Evolutionary conservation across 495 filamentous ascomycete species (phyloP).

Genomic region (Rhizodiscina lignyota): DNA sequence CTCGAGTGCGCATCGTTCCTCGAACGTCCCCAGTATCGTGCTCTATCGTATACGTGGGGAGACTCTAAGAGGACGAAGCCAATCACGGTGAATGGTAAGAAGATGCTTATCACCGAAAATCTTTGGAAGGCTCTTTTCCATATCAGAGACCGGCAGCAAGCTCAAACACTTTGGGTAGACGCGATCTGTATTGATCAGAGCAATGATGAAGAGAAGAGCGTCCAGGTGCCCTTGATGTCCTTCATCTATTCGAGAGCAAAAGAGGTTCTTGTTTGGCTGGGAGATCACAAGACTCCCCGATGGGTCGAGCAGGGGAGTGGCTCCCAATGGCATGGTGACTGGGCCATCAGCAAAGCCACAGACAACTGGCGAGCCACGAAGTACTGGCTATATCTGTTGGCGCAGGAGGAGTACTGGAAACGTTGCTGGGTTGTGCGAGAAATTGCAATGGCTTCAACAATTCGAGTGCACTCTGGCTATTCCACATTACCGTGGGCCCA

Average conservation of each 20-base stretch:
- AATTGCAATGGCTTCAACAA: too few species aligned
- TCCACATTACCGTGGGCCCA: too few species aligned
- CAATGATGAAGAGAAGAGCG: slow-evolving; percentile 4
- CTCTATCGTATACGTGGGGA: background rate
- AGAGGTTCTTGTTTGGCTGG: slow-evolving; percentile 4
- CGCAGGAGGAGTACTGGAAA: too few species aligned
- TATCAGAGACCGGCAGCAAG: background rate
- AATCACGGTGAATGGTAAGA: slow-evolving; percentile 1
- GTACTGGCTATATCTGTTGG: too few species aligned
- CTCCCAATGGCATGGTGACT: too few species aligned
- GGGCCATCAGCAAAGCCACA: too few species aligned
- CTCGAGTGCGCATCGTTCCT: too few species aligned
- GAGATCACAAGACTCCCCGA: slow-evolving; percentile 5
- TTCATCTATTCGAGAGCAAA: slow-evolving; percentile 2
- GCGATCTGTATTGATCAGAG: slow-evolving; percentile 7
- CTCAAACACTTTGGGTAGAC: slow-evolving; percentile 4
- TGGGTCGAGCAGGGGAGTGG: too few species aligned
- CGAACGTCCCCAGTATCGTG: background rate
- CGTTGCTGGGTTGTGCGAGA: too few species aligned
- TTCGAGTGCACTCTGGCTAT: too few species aligned
- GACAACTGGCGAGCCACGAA: too few species aligned
- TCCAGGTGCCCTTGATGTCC: slow-evolving; percentile 7
- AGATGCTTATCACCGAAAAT: background rate
- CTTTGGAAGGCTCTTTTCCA: slow-evolving; percentile 2
- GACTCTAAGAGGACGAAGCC: background rate